A percentile compares a stretch with the other conserved stretches of the same genome.
phyloP scores from a whole-genome alignment of 1,284 basidiomycete genomes.

The Ustilago trichophora region DNA sequence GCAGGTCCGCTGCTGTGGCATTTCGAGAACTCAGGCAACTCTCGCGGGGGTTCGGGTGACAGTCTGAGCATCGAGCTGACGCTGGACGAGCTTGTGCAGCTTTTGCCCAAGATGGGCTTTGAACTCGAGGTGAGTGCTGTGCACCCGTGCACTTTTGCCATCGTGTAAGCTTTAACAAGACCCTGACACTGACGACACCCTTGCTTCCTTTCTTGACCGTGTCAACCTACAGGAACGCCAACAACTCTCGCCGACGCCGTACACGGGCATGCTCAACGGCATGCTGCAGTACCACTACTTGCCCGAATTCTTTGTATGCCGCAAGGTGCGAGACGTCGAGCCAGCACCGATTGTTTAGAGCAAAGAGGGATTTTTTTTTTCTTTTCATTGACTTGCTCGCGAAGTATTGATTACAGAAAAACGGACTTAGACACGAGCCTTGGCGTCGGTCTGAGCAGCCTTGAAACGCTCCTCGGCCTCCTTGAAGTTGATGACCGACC shows the following conservation, averaged over 20 bases:
- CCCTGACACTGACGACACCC: background rate
- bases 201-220: background rate
- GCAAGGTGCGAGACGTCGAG: conserved; percentile 54
- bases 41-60: conserved; percentile 9
- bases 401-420: conserved; percentile 7
- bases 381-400: conserved; percentile 15
- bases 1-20: conserved; percentile 93
- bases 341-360: conserved; percentile 46
- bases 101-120: conserved; percentile 82
- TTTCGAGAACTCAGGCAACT: conserved; percentile 80
- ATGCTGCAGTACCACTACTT: conserved; percentile 91
- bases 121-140: conserved; percentile 74
- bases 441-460: conserved; percentile 54
- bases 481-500: conserved; percentile 67
- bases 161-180: background rate
- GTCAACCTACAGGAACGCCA: conserved; percentile 75
- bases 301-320: conserved; percentile 67
- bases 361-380: background rate
- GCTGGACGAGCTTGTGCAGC: conserved; percentile 83
- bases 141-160: background rate
- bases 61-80: conserved; percentile 77
- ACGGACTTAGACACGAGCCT: conserved; percentile 39
- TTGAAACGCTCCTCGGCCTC: conserved; percentile 65
- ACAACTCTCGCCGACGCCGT: conserved; percentile 79
- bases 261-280: conserved; percentile 81